phyloP scores from a whole-genome alignment of 176 grass and related monocot species.

The Raddia distichophylla region DNA sequence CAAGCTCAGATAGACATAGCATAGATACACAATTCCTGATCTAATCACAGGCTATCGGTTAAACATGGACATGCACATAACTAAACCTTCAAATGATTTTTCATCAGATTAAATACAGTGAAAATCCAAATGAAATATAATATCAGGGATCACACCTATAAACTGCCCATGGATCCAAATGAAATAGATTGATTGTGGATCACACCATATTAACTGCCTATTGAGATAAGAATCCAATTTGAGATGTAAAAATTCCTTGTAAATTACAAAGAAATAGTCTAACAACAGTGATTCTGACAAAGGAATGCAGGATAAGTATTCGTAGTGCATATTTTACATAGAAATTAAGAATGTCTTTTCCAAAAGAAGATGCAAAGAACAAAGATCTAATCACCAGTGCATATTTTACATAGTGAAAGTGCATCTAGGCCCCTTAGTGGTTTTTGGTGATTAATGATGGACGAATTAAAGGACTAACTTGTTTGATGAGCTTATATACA shows the following conservation, averaged over 20 bases:
- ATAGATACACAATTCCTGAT: not conserved
- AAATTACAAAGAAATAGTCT: not conserved
- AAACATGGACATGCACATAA: not conserved
- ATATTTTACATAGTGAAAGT: no score
- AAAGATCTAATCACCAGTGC: not conserved
- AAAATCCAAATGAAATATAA: not conserved
- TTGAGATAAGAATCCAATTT: not conserved
- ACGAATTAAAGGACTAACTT: no score
- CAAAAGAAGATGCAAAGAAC: not conserved
- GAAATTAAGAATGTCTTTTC: not conserved
- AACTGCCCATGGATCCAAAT: not conserved
- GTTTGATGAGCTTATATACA: no score
- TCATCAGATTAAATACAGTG: not conserved
- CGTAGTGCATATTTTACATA: not conserved
- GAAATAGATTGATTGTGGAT: not conserved
- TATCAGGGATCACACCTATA: no score
- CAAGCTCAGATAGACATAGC: not conserved
- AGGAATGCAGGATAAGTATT: not conserved
- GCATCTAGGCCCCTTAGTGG: no score
- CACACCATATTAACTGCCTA: constrained; percentile 12
- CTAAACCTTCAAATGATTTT: not conserved
- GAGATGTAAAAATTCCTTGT: not conserved
- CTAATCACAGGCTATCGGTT: no score
- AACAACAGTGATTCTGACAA: not conserved
- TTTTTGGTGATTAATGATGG: no score